Evolutionary conservation across 2,329 filamentous ascomycete species (phyloP), one percentile per base, ranked within the genome.

Genomic region (Monosporascus sp.): DNA sequence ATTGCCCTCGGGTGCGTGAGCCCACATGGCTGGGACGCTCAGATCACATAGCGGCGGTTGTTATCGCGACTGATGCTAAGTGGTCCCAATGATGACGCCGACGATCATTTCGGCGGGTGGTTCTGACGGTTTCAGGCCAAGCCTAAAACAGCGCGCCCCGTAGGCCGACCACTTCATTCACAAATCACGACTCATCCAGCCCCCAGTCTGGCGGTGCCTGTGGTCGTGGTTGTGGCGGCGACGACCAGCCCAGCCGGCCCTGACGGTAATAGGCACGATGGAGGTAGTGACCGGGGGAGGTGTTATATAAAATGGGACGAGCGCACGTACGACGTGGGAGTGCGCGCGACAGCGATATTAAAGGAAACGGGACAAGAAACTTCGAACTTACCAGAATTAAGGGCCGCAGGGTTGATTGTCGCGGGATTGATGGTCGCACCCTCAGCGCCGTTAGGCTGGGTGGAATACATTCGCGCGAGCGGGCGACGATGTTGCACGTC

Each of bases 371-470:
- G 56, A 54, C 47, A 20, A 37, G 41, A 48, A 27, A 51, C n/a
- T 41, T 24, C 57, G 61, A 60, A 79, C 76, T 72, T 85, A 93
- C 88, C 84, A 78, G 85, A 77, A 57, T 69, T 69, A 59, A 69
- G 65, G 50, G 66, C 66, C 53, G 66, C 66, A 70, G 86, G 86
- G 76, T 88, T 91, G 77, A 96, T 81, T 60, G 88, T 89, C 68
- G 89, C 89, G 71, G 91, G 91, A 79, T 95, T 90, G 79, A 96
- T 94, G 69, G 91, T 95, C 70, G 88, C 89, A 78, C 87, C 87
- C 71, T 89, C 87, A 81, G 88, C 87, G 74, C 84, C 84, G 78
- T 86, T 87, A 72, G 85, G 80, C 73, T 82, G 79, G 72, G 80
- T 77, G 70, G 81, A 78, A 77, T 80, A 81, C 77, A 80, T 78